These are phyloP conservation scores for Ogataea dorogensis DNA, from an alignment of 805 yeast species.

Conservation along the genomic window DNA sequence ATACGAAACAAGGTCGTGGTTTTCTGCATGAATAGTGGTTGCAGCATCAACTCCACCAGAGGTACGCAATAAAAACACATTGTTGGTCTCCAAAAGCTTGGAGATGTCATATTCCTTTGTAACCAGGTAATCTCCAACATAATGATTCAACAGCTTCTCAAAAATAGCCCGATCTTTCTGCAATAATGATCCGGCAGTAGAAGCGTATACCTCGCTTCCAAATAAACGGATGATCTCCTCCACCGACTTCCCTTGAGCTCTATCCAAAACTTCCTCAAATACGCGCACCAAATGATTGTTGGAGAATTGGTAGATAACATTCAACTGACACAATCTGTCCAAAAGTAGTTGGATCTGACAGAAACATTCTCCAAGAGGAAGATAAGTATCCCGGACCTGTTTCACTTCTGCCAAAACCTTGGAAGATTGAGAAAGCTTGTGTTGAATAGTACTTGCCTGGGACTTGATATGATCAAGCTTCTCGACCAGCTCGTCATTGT, in stretches of 20 bases:
- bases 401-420: conserved; percentile 56
- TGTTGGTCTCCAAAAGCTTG: conserved; percentile 24
- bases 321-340: conserved; percentile 40
- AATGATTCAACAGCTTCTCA: conserved; percentile 35
- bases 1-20: conserved; percentile 39
- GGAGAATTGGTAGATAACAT: conserved; percentile 59
- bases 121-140: conserved; percentile 2
- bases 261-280: conserved; percentile 30
- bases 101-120: conserved; percentile 27
- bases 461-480: conserved; percentile 64
- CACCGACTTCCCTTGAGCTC: conserved; percentile 23
- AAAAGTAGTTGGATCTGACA: conserved; percentile 50
- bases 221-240: conserved; percentile 37
- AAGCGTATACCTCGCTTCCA: conserved; percentile 46
- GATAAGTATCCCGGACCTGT: conserved; percentile 43
- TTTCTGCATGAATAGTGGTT: conserved; percentile 40
- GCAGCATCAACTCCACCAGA: conserved; percentile 69
- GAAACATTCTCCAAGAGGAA: conserved; percentile 54
- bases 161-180: conserved; percentile 45
- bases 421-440: conserved; percentile 53
- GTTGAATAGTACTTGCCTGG: conserved; percentile 55
- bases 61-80: conserved; percentile 54
- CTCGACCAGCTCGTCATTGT: conserved; percentile 56
- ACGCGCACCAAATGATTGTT: conserved; percentile 42
- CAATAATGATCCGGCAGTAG: conserved; percentile 46